A percentile compares a stretch with the other conserved stretches of the same genome.
Conservation (phyloP, 345 rosid species). For the Citrus trifoliata region DNA sequence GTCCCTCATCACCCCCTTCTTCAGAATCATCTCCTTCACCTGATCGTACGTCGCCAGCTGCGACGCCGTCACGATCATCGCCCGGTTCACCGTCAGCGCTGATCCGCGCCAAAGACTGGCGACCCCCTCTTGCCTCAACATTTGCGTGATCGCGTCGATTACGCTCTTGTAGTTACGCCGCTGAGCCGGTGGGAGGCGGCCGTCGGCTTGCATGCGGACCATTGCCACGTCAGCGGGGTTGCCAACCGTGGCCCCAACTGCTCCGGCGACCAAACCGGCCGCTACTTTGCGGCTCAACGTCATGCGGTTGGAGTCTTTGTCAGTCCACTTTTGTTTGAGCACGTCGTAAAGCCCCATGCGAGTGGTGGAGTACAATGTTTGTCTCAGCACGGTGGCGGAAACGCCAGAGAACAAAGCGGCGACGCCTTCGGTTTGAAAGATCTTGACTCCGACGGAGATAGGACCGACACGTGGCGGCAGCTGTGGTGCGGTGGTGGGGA, state of each 20-base stretch:
- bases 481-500: neutral
- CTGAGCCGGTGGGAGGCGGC: conserved; percentile 55
- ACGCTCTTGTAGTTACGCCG: conserved; percentile 71
- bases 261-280: conserved; percentile 66
- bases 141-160: conserved; percentile 57
- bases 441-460: conserved; percentile 50
- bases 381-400: conserved; percentile 83
- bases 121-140: conserved; percentile 63
- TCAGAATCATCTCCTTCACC: conserved; percentile 57
- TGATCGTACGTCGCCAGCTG: conserved; percentile 78
- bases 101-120: conserved; percentile 80
- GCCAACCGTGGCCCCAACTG: conserved; percentile 70
- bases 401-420: conserved; percentile 71
- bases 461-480: conserved; percentile 51
- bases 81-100: conserved; percentile 64
- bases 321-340: conserved; percentile 62
- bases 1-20: conserved; percentile 44
- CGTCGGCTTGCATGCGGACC: conserved; percentile 91
- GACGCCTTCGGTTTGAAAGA: conserved; percentile 56
- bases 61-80: conserved; percentile 75
- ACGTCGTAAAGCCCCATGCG: conserved; percentile 89
- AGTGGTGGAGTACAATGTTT: conserved; percentile 77
- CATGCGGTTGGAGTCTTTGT: conserved; percentile 46
- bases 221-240: conserved; percentile 87
- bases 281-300: conserved; percentile 53